These are phyloP conservation scores for Fraxinus anomala DNA, from an alignment of 257 asterid species.

Conservation along the genomic window DNA sequence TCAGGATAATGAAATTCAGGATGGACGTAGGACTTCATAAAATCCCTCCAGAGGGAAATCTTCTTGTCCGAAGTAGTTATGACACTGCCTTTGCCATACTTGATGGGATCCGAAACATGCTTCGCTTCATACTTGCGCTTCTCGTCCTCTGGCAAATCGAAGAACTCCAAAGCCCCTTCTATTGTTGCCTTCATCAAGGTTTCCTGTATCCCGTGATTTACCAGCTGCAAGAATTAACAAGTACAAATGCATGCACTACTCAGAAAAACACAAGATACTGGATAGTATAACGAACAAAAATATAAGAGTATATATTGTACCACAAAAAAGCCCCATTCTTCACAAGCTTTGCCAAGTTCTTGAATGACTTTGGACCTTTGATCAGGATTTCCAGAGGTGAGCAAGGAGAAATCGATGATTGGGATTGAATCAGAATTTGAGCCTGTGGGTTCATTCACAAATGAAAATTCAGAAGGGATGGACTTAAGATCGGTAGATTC, in stretches of 20 bases:
- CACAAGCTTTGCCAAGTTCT: constrained; percentile 40
- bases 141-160: constrained; percentile 36
- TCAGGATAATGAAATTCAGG: constrained; percentile 52
- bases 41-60: constrained; percentile 50
- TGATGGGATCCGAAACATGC: constrained; percentile 39
- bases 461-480: constrained; percentile 31
- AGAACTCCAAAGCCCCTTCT: constrained; percentile 29
- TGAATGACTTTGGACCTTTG: constrained; percentile 32
- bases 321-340: constrained; percentile 60
- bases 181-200: constrained; percentile 26
- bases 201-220: constrained; percentile 51
- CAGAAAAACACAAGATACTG: background rate
- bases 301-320: constrained; percentile 22
- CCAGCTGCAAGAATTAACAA: constrained; percentile 32
- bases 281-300: background rate
- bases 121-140: constrained; percentile 35
- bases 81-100: constrained; percentile 31
- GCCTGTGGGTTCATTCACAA: constrained; percentile 15
- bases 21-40: constrained; percentile 42
- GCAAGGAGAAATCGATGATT: constrained; percentile 42
- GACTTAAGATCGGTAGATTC: constrained; percentile 24
- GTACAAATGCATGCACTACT: background rate
- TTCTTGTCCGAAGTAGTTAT: constrained; percentile 26
- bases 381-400: constrained; percentile 26
- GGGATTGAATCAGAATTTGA: constrained; percentile 41